Evolutionary conservation across 169 alveolate species (phyloP).

Genomic region (Babesia bovis): DNA sequence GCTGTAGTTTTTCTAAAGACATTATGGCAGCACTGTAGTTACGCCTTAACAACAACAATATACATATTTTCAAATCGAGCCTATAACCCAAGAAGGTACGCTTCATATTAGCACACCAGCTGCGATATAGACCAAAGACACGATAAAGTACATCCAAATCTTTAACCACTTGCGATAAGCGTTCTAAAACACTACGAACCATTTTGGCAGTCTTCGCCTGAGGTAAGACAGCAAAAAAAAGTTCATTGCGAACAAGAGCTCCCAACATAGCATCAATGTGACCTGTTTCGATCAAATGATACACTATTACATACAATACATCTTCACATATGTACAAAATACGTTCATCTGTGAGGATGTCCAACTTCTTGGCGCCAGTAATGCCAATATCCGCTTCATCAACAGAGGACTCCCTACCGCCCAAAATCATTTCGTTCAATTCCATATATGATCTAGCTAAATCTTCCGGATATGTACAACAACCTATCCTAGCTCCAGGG

Average conservation of each 20-base stretch:
- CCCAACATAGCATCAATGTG: slow-evolving; percentile 74
- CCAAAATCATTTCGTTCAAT: slow-evolving; percentile 52
- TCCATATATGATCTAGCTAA: slow-evolving; percentile 37
- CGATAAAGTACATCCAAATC: slow-evolving; percentile 74
- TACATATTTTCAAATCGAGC: slow-evolving; percentile 88
- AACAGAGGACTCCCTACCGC: not conserved
- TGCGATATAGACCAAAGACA: slow-evolving; percentile 87
- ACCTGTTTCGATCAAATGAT: slow-evolving; percentile 58
- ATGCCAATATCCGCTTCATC: not conserved
- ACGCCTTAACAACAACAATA: slow-evolving; percentile 79
- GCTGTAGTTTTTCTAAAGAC: slow-evolving; percentile 81
- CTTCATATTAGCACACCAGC: slow-evolving; percentile 91
- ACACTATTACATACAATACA: slow-evolving; percentile 43
- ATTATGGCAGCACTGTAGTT: slow-evolving; percentile 86
- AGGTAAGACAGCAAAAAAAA: slow-evolving; percentile 72
- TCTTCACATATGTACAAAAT: slow-evolving; percentile 54
- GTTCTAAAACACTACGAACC: slow-evolving; percentile 71
- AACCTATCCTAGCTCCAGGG: slow-evolving; percentile 67
- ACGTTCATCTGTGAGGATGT: slow-evolving; percentile 58
- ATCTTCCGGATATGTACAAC: slow-evolving; percentile 61
- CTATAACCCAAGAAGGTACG: slow-evolving; percentile 91
- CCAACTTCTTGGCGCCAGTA: slow-evolving; percentile 2
- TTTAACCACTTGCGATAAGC: slow-evolving; percentile 70
- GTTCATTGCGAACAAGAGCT: slow-evolving; percentile 72
- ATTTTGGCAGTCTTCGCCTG: slow-evolving; percentile 80